These are phyloP conservation scores for Rosa multiflora DNA, from an alignment of 306 rosid genomes.

Conservation along the genomic window DNA sequence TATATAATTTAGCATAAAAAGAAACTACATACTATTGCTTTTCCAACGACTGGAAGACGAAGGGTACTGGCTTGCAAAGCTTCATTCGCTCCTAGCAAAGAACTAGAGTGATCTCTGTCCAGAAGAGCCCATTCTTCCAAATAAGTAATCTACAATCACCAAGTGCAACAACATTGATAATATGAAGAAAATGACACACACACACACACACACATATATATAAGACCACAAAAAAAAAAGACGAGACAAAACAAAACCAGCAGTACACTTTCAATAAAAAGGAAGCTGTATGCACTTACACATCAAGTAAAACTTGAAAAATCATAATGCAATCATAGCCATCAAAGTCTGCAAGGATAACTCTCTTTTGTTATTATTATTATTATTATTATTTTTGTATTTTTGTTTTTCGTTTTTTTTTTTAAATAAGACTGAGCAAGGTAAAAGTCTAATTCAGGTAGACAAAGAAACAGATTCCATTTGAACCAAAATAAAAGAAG, in stretches of 20 bases:
- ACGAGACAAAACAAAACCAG: slow-evolving; percentile 10
- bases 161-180: slow-evolving; percentile 33
- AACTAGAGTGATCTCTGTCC: slow-evolving; percentile 83
- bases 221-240: neutral
- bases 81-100: slow-evolving; percentile 97
- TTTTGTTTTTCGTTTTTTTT: neutral
- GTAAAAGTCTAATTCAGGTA: neutral
- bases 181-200: neutral
- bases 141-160: slow-evolving; percentile 61
- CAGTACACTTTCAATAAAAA: neutral
- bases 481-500: neutral
- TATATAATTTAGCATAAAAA: slow-evolving; percentile 6
- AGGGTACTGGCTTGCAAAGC: slow-evolving; percentile 98
- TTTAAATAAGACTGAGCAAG: neutral
- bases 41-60: slow-evolving; percentile 93
- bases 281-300: neutral
- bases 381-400: neutral
- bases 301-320: neutral
- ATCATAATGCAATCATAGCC: neutral
- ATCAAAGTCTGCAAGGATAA: neutral
- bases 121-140: slow-evolving; percentile 95
- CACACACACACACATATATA: neutral
- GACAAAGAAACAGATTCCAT: neutral
- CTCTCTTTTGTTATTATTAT: neutral
- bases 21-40: slow-evolving; percentile 64